A percentile compares a stretch with the other conserved stretches of the same genome.
These are phyloP conservation scores for Diaporthe humulicola DNA, from an alignment of 2,329 filamentous ascomycete genomes.

Conservation along the genomic window DNA sequence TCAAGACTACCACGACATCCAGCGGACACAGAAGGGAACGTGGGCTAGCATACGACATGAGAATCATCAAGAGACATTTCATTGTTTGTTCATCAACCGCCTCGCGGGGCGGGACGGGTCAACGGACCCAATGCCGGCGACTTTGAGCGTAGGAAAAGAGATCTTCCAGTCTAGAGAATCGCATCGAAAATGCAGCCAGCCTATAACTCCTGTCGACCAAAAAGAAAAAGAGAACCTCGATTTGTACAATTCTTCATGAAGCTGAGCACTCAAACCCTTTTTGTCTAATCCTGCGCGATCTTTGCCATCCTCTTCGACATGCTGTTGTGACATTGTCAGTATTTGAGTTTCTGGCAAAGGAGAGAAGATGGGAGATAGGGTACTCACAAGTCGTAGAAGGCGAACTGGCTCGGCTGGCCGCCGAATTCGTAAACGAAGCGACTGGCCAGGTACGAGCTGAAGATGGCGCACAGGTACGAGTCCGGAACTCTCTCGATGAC, in stretches of 20 bases:
- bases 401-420: slow-evolving; percentile 93
- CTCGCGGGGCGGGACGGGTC: background rate
- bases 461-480: slow-evolving; percentile 92
- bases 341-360: background rate
- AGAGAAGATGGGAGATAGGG: background rate
- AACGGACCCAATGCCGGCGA: background rate
- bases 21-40: background rate
- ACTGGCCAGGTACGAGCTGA: slow-evolving; percentile 94
- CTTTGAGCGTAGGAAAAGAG: background rate
- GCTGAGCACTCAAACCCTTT: background rate
- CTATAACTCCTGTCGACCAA: slow-evolving; percentile 7
- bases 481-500: slow-evolving; percentile 91
- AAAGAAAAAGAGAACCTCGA: background rate
- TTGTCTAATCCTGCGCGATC: slow-evolving; percentile 46
- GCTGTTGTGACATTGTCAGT: slow-evolving; percentile 61
- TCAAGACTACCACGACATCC: background rate
- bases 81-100: slow-evolving; percentile 9
- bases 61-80: background rate
- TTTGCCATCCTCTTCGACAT: slow-evolving; percentile 76
- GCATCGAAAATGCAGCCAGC: background rate
- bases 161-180: slow-evolving; percentile 8
- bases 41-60: background rate
- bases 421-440: slow-evolving; percentile 98
- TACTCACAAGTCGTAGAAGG: slow-evolving; percentile 97
- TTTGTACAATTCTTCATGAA: background rate